phyloP scores from a whole-genome alignment of 108 stramenopile genomes.

The Stephanodiscus triporus region DNA sequence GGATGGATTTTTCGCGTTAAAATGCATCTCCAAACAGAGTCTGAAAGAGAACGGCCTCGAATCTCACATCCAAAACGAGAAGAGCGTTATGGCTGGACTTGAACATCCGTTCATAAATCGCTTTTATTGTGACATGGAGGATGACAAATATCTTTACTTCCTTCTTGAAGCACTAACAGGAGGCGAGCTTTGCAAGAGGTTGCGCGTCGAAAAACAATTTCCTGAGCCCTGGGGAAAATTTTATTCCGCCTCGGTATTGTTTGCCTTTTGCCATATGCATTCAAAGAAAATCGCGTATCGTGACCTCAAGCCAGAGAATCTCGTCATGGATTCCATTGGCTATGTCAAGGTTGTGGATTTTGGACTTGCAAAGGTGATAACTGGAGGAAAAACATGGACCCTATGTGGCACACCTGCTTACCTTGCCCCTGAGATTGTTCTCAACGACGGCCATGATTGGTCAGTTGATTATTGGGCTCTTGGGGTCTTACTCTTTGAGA shows the following conservation, averaged over 20 bases:
- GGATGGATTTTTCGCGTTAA: conserved; percentile 57
- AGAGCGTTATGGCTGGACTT: conserved; percentile 47
- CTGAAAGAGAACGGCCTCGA: conserved; percentile 55
- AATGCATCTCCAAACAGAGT: conserved; percentile 53
- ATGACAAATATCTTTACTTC: conserved; percentile 58
- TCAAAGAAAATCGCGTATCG: conserved; percentile 67
- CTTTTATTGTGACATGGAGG: conserved; percentile 57
- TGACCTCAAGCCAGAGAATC: conserved; percentile 79
- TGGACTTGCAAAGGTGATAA: conserved; percentile 70
- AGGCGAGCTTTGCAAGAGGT: conserved; percentile 66
- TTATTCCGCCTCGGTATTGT: conserved; percentile 62
- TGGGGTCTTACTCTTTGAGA: conserved; percentile 69
- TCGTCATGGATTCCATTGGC: conserved; percentile 62
- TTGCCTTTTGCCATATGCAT: conserved; percentile 67
- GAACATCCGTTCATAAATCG: conserved; percentile 63
- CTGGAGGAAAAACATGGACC: conserved; percentile 65
- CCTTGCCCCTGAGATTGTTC: conserved; percentile 72
- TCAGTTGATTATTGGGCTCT: conserved; percentile 83
- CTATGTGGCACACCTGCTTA: conserved; percentile 79
- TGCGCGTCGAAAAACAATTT: conserved; percentile 49
- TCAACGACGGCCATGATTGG: conserved; percentile 82
- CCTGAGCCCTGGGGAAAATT: conserved; percentile 55
- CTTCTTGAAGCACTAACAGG: conserved; percentile 66
- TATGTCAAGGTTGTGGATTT: conserved; percentile 79
- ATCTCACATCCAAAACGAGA: conserved; percentile 56